Evolutionary conservation across 2,329 filamentous ascomycete genomes (phyloP).

Genomic region (Exserohilum rostratum): DNA sequence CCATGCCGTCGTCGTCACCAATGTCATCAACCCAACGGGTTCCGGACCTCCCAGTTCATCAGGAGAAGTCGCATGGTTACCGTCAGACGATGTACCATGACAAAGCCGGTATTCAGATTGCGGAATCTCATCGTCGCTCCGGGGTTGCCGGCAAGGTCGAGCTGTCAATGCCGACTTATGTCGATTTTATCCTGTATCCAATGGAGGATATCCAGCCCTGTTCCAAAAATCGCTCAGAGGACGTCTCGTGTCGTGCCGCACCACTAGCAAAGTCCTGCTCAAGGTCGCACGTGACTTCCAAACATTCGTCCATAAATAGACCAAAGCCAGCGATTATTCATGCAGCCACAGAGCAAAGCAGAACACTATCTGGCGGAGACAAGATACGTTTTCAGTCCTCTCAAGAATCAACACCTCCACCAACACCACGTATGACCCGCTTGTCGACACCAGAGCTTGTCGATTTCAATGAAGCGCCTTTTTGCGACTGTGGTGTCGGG

Average conservation of each 20-base stretch:
- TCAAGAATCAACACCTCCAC: conserved; percentile 29
- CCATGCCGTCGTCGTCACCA: conserved; percentile 31
- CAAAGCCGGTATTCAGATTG: conserved; percentile 27
- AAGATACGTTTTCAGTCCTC: not conserved
- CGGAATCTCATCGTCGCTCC: conserved; percentile 33
- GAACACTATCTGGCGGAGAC: not conserved
- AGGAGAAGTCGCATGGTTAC: conserved; percentile 12
- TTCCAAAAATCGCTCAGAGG: not conserved
- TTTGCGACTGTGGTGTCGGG: conserved; percentile 41
- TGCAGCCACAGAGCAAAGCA: not conserved
- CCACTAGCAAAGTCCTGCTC: not conserved
- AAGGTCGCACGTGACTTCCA: conserved; percentile 18
- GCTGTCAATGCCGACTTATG: conserved; percentile 2
- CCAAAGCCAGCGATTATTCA: conserved; percentile 28
- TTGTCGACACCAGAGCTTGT: conserved; percentile 44
- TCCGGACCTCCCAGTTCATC: not conserved
- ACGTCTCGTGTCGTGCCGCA: not conserved
- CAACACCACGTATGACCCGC: conserved; percentile 39
- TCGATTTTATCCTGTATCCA: conserved; percentile 12
- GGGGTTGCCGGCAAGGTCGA: conserved; percentile 6
- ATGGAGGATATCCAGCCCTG: not conserved
- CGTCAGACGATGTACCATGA: conserved; percentile 36
- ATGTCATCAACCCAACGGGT: conserved; percentile 2
- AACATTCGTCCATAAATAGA: conserved; percentile 10
- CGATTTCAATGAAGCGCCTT: conserved; percentile 32